Evolutionary conservation across 2,329 filamentous ascomycete species (phyloP).

Genomic region (Fusarium sp.): DNA sequence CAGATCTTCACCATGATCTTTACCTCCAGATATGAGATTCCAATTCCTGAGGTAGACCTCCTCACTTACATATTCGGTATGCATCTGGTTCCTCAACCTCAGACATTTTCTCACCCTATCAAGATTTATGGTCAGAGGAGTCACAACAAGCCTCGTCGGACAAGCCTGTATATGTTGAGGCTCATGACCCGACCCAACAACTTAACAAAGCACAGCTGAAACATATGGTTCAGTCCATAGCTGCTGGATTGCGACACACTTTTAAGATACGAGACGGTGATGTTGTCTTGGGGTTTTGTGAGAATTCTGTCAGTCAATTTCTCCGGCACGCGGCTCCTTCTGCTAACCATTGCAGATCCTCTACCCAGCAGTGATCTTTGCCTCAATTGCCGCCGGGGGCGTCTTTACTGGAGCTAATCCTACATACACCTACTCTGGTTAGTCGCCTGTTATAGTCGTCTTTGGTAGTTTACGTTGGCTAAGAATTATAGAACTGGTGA

Average conservation of each 20-base stretch:
- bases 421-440: neutral
- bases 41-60: neutral
- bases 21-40: neutral
- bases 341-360: neutral
- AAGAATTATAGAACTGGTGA: neutral
- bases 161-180: neutral
- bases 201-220: neutral
- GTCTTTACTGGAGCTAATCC: slow-evolving; percentile 12
- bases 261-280: neutral
- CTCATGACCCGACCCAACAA: neutral
- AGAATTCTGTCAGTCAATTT: neutral
- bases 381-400: neutral
- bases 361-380: neutral
- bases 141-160: neutral
- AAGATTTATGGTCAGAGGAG: neutral
- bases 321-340: too few species aligned
- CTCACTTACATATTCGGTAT: neutral
- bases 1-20: neutral
- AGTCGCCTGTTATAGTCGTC: neutral
- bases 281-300: neutral
- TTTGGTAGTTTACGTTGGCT: neutral
- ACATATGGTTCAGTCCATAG: neutral
- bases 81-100: rapidly evolving
- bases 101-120: neutral
- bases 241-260: neutral